Percentiles rank a stretch among this genome's conserved stretches.
Conservation (phyloP, 73 alveolate genomes). For the Paramecium tetraurelia region DNA sequence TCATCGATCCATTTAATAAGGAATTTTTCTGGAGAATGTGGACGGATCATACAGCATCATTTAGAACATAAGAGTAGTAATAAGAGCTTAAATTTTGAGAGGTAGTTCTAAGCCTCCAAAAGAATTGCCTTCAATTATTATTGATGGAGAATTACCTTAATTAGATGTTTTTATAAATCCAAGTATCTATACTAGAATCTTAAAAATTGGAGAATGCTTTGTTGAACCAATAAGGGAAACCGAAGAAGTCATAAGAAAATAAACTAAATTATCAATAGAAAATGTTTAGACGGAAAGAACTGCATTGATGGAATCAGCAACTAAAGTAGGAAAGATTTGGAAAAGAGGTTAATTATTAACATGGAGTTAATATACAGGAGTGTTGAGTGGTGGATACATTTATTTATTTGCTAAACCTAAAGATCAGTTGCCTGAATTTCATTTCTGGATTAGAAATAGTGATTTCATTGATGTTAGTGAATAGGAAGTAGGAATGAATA, state of each 20-base stretch:
- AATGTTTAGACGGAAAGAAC: slow-evolving; percentile 51
- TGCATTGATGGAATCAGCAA: slow-evolving; percentile 7
- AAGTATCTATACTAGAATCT: neutral
- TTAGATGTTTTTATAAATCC: neutral
- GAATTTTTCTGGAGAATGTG: neutral
- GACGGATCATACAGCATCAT: neutral
- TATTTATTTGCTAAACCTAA: slow-evolving; percentile 58
- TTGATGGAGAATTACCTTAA: neutral
- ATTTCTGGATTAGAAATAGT: slow-evolving; percentile 53
- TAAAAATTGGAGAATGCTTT: slow-evolving; percentile 32
- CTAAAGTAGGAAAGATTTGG: slow-evolving; percentile 40
- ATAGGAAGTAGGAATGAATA: slow-evolving; percentile 31
- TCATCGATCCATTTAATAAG: neutral
- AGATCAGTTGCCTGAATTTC: slow-evolving; percentile 27
- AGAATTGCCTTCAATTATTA: slow-evolving; percentile 5
- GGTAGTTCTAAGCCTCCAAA: slow-evolving; percentile 33
- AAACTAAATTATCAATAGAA: slow-evolving; percentile 1
- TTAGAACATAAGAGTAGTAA: neutral
- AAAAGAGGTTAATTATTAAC: slow-evolving; percentile 38
- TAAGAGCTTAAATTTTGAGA: neutral
- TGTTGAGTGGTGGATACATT: slow-evolving; percentile 59
- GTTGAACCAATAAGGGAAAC: slow-evolving; percentile 6
- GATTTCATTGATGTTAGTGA: neutral
- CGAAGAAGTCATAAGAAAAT: neutral
- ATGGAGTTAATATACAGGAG: slow-evolving; percentile 57